These are phyloP conservation scores for Phlegmacium glaucopus DNA, from an alignment of 768 basidiomycete species.

Conservation along the genomic window DNA sequence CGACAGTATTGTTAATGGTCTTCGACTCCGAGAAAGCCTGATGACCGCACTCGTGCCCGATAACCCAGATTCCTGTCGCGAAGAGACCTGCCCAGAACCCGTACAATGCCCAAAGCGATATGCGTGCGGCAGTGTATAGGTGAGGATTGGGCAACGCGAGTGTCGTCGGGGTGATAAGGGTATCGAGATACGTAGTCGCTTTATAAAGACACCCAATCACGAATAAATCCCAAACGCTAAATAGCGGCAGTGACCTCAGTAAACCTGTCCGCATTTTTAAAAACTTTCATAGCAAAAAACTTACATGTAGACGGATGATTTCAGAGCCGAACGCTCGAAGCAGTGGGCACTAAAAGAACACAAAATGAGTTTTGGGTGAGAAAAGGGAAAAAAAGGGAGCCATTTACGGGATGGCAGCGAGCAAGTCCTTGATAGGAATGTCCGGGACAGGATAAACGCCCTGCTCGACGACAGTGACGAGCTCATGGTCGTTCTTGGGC, in stretches of 20 bases:
- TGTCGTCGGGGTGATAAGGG: constrained; percentile 52
- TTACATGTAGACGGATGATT: constrained; percentile 77
- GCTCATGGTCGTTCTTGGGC: constrained; percentile 27
- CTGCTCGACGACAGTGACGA: constrained; percentile 47
- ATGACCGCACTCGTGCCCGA: constrained; percentile 95
- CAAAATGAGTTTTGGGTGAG: background rate
- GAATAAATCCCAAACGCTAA: constrained; percentile 70
- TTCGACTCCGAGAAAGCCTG: constrained; percentile 95
- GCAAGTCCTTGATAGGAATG: constrained; percentile 83
- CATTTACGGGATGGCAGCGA: constrained; percentile 78
- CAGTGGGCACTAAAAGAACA: constrained; percentile 63
- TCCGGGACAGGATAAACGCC: constrained; percentile 70
- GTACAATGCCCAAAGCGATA: constrained; percentile 78
- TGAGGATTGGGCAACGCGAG: constrained; percentile 56
- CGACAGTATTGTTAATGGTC: constrained; percentile 86
- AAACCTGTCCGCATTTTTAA: background rate
- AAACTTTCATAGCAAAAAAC: constrained; percentile 18
- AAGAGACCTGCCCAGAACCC: constrained; percentile 82
- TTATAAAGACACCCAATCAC: constrained; percentile 72
- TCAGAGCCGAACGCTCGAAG: constrained; percentile 83
- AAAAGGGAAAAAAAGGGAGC: constrained; percentile 2
- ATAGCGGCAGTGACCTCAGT: background rate
- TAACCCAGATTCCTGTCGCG: constrained; percentile 90
- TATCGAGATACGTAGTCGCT: constrained; percentile 58
- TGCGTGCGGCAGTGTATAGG: constrained; percentile 58